Conservation (phyloP, 129 eudicot genomes). For the Chrysanthemum seticuspe region DNA sequence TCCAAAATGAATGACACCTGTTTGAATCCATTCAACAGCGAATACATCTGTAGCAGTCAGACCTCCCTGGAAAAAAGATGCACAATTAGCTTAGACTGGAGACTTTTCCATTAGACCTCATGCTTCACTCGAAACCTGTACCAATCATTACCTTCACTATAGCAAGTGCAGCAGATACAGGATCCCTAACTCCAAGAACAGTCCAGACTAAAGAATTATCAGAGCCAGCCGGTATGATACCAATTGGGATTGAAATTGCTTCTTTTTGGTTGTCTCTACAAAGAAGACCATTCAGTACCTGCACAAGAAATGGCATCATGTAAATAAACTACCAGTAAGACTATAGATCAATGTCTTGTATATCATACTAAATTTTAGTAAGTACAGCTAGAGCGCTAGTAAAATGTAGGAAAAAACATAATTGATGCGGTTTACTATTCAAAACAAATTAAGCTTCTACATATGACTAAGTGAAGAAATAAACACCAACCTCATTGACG, state of each 20-base stretch:
- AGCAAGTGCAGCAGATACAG: constrained; percentile 91
- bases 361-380: too few relatives aligned
- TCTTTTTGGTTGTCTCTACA: constrained; percentile 91
- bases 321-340: neutral
- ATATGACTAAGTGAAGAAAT: constrained; percentile 8
- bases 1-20: constrained; percentile 92
- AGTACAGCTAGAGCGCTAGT: too few relatives aligned
- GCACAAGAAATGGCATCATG: constrained; percentile 25
- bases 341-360: too few relatives aligned
- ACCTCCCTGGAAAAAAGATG: constrained; percentile 75
- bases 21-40: constrained; percentile 90
- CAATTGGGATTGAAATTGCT: constrained; percentile 92
- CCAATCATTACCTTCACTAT: constrained; percentile 76
- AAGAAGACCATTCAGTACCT: constrained; percentile 95
- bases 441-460: neutral
- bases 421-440: neutral
- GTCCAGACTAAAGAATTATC: constrained; percentile 99
- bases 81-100: neutral
- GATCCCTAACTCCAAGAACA: constrained; percentile 93
- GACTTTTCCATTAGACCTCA: neutral
- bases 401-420: neutral
- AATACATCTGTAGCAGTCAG: constrained; percentile 98
- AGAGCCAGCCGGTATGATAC: constrained; percentile 98
- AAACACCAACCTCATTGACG: constrained; percentile 80
- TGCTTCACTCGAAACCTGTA: constrained; percentile 10